These are phyloP conservation scores for Amanita pallidorosea DNA, from an alignment of 768 basidiomycete species.

Conservation along the genomic window DNA sequence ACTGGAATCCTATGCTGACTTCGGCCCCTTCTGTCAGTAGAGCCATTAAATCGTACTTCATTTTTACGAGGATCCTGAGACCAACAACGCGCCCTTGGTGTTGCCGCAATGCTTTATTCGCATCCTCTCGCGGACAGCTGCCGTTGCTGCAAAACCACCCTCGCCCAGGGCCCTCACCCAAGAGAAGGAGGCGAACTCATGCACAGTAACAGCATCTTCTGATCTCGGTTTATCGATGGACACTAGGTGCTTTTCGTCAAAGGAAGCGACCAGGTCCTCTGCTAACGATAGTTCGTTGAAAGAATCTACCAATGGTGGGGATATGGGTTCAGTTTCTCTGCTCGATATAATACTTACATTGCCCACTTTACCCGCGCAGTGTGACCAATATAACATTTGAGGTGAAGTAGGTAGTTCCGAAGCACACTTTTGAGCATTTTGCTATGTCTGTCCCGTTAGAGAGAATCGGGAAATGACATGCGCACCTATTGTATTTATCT, in stretches of 20 bases:
- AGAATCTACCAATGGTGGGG: no score
- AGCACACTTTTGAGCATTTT: no score
- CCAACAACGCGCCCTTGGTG: conserved; percentile 14
- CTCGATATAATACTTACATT: no score
- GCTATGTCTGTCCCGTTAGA: no score
- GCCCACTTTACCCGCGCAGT: no score
- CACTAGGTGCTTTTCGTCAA: background rate
- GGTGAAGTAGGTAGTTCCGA: no score
- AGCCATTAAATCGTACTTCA: conserved; percentile 23
- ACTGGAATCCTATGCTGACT: conserved; percentile 18
- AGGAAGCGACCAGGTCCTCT: background rate
- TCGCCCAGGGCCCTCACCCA: conserved; percentile 3
- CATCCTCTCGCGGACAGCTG: conserved; percentile 4
- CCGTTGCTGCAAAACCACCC: background rate
- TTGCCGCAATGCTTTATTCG: background rate
- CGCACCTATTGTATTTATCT: no score
- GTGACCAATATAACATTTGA: no score
- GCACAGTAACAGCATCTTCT: background rate
- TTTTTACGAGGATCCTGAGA: conserved; percentile 25
- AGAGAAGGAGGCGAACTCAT: conserved; percentile 1
- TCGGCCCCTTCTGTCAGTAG: conserved; percentile 16
- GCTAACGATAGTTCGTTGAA: background rate
- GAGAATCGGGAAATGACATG: no score
- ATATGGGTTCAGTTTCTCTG: no score
- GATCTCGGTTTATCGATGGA: no score